A percentile compares a stretch with the other conserved stretches of the same genome.
Evolutionary conservation across 768 basidiomycete genomes (phyloP).

Genomic region (Sarcodon aspratus): DNA sequence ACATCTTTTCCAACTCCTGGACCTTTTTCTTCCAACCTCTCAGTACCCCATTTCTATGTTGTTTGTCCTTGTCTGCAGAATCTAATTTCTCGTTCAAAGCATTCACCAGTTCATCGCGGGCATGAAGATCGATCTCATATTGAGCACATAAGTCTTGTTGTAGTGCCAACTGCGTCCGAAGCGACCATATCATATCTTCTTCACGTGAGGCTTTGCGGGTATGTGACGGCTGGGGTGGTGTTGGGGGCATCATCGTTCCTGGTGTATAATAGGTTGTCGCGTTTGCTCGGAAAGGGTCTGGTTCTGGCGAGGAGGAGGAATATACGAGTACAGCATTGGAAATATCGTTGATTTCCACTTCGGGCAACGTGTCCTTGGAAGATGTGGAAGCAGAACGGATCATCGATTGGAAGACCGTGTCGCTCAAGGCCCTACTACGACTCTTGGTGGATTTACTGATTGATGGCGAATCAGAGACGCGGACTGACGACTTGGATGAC

Average conservation of each 20-base stretch:
- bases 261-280: constrained; percentile 73
- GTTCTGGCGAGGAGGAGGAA: constrained; percentile 24
- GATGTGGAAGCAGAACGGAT: constrained; percentile 22
- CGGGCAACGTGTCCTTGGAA: constrained; percentile 26
- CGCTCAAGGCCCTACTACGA: constrained; percentile 47
- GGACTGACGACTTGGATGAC: background rate
- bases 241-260: constrained; percentile 58
- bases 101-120: constrained; percentile 63
- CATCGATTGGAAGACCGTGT: constrained; percentile 53
- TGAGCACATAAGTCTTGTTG: constrained; percentile 67
- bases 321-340: constrained; percentile 39
- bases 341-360: constrained; percentile 57
- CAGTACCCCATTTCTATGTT: constrained; percentile 41
- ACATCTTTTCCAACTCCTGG: constrained; percentile 56
- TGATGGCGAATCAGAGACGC: constrained; percentile 17
- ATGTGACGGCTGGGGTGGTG: constrained; percentile 36
- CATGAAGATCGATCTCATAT: constrained; percentile 63
- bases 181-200: constrained; percentile 57
- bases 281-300: constrained; percentile 66
- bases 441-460: constrained; percentile 12
- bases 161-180: constrained; percentile 68
- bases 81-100: constrained; percentile 43
- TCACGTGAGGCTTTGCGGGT: constrained; percentile 56
- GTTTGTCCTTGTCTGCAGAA: constrained; percentile 50
- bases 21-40: constrained; percentile 70